Evolutionary conservation across 495 filamentous ascomycete genomes (phyloP).

Genomic region (Aspergillus wentii): DNA sequence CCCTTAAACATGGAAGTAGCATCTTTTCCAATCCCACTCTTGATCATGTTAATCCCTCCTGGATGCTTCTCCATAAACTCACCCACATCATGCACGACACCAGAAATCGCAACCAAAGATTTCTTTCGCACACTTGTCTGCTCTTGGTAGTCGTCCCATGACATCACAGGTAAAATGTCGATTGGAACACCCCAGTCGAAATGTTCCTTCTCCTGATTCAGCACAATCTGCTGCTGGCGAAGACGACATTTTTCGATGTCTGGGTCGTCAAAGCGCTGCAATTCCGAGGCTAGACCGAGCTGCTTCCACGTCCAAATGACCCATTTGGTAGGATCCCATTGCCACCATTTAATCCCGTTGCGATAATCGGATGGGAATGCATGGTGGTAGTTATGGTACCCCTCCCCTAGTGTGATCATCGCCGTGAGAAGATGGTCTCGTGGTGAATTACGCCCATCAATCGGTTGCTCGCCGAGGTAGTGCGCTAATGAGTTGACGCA

Average conservation of each 20-base stretch:
- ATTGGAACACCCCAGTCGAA: conserved; percentile 87
- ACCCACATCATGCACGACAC: conserved; percentile 83
- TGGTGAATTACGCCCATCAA: conserved; percentile 88
- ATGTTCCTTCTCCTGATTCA: conserved; percentile 74
- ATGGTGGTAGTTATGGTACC: conserved; percentile 96
- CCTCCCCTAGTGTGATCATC: conserved; percentile 82
- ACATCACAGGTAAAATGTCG: conserved; percentile 78
- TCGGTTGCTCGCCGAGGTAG: conserved; percentile 91
- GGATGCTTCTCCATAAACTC: conserved; percentile 86
- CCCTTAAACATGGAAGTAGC: conserved; percentile 94
- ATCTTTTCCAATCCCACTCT: conserved; percentile 78
- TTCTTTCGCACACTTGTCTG: conserved; percentile 48
- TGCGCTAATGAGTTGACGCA: conserved; percentile 92
- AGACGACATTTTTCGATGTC: conserved; percentile 92
- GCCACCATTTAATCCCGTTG: conserved; percentile 87
- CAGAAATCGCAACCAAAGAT: conserved; percentile 72
- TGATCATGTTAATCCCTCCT: conserved; percentile 82
- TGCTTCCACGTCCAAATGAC: conserved; percentile 81
- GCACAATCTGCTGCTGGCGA: conserved; percentile 89
- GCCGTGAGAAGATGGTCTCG: conserved; percentile 87
- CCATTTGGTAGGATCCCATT: conserved; percentile 97
- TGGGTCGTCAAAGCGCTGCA: conserved; percentile 85
- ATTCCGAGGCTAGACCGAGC: conserved; percentile 77
- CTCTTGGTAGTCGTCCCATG: conserved; percentile 80
- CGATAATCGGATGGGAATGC: conserved; percentile 94